Base-by-base conservation (phyloP, 139 green algal genomes). In the Spirogloea muscicola region DNA sequence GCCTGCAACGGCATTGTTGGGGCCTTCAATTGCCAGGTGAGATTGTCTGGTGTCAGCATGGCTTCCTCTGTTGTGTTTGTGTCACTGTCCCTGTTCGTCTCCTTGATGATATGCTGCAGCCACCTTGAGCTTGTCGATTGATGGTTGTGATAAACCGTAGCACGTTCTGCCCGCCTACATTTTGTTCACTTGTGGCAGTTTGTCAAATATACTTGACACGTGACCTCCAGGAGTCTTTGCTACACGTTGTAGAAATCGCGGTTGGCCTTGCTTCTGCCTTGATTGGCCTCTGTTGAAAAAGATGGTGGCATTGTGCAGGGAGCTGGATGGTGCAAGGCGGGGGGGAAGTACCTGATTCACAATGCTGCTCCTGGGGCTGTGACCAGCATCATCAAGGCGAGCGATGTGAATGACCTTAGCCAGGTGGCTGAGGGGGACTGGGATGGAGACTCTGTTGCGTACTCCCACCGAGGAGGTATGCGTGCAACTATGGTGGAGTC, bases 21-120 rank as follows among this genome's bases (percentile, higher is more conserved):
- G 29, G 68, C 68, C 1, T 77, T 77, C 29, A 77, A 77, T 25
- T 74, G 65, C 65, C 65, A 74, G 65, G 65, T 74, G 18, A 52
- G 25, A 21, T 31, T 55, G 21, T 55, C 21, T 65, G 57, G 13
- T 65, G 33, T 42, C 57, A 65, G 13, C 13, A 65, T 13, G 13
- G 57, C 13, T 13, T 65, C 27, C 13, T 65, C 13, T 65, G 57
- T 18, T 58, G 13, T 13, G 16, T 65, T 13, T 65, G 57, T n/a
- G n/a, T n/a, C n/a, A n/a, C n/a, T n/a, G n/a, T n/a, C n/a, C n/a
- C n/a, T n/a, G n/a, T n/a, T n/a, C n/a, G n/a, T n/a, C n/a, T n/a
- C n/a, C n/a, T n/a, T n/a, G n/a, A n/a, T n/a, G n/a, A n/a, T n/a
- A n/a, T n/a, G n/a, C n/a, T n/a, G n/a, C n/a, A n/a, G n/a, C n/a